Conservation (phyloP, 495 filamentous ascomycete genomes). For the Ascobolus immersus region DNA sequence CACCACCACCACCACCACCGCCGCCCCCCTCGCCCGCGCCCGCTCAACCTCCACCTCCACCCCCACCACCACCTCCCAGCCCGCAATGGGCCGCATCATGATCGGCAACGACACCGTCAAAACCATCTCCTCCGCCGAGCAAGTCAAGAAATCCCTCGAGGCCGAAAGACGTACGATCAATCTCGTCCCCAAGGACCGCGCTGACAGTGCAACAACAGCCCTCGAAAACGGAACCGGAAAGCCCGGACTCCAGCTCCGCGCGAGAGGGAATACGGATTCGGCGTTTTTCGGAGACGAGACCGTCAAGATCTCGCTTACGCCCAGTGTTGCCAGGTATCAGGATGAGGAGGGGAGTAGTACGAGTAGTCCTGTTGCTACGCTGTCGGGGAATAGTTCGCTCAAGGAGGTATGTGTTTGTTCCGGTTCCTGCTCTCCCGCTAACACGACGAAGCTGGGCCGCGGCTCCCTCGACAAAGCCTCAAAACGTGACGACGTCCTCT, state of each 20-base stretch:
- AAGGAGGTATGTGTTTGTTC: neutral
- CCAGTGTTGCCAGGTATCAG: slow-evolving; percentile 79
- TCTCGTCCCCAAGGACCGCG: slow-evolving; percentile 21
- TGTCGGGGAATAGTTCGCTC: neutral
- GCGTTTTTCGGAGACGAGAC: slow-evolving; percentile 91
- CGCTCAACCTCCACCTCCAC: too few species aligned
- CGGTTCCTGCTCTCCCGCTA: neutral
- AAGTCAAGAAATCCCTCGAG: neutral
- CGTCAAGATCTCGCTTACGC: slow-evolving; percentile 89
- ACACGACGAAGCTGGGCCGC: neutral
- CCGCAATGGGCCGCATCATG: too few species aligned
- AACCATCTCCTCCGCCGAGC: slow-evolving; percentile 73
- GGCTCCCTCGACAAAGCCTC: neutral
- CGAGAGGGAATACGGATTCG: slow-evolving; percentile 14
- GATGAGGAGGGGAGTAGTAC: slow-evolving; percentile 6
- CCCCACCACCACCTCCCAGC: too few species aligned
- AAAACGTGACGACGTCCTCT: slow-evolving; percentile 9
- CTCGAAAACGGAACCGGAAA: neutral
- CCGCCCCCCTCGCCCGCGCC: too few species aligned
- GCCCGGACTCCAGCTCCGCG: neutral
- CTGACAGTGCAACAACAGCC: slow-evolving; percentile 53
- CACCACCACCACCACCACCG: too few species aligned
- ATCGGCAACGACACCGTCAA: too few species aligned
- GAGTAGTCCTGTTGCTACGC: neutral
- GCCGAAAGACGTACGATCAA: slow-evolving; percentile 18